Evolutionary conservation across 2,329 filamentous ascomycete genomes (phyloP), one percentile per base, ranked within the genome.

Genomic region (Pseudogymnoascus sp.): DNA sequence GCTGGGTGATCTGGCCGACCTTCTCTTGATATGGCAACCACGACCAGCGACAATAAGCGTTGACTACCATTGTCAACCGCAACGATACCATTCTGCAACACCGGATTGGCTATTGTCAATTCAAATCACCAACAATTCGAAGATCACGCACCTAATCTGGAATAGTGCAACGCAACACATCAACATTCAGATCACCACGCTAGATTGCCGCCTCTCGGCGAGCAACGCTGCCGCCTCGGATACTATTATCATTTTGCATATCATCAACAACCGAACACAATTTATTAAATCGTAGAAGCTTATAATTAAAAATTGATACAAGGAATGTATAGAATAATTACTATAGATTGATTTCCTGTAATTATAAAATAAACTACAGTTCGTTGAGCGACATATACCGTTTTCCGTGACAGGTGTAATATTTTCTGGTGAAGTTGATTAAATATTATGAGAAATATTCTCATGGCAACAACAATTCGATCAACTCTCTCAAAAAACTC

Each of bases 131-230:
- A 18, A 6, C 26, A 30, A 30, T 15, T 18, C 15, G 26, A 8
- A 30, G 15, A 52, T 52, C 45, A 52, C 45, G 1, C n/a, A 52
- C 45, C 45, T 3, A 30, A 52, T 30, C 23, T 8, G 45, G 45
- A 52, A 30, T 52, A 52, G 45, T 10, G n/a, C 26, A 52, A 52
- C 9, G n/a, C 45, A 52, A 3, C 26, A 52, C 23, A 15, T 52
- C 26, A 52, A 52, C 15, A 48, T 28, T 10, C 41, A 48, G 41
- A 48, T 48, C 41, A 48, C 21, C 13, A 48, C 41, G 13, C 41
- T 48, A 48, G 41, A 48, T 12, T 48, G 41, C 41, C 41, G 41
- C 41, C 41, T 28, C 41, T 28, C 41, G 41, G 41, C 23, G 41
- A 28, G 23, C n/a, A 3, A 3, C 19, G 1, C 39, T 48, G 21